A percentile compares a stretch with the other conserved stretches of the same genome.
Conservation (phyloP, 805 yeast genomes). For the Saccharomycopsis lassenensis region DNA sequence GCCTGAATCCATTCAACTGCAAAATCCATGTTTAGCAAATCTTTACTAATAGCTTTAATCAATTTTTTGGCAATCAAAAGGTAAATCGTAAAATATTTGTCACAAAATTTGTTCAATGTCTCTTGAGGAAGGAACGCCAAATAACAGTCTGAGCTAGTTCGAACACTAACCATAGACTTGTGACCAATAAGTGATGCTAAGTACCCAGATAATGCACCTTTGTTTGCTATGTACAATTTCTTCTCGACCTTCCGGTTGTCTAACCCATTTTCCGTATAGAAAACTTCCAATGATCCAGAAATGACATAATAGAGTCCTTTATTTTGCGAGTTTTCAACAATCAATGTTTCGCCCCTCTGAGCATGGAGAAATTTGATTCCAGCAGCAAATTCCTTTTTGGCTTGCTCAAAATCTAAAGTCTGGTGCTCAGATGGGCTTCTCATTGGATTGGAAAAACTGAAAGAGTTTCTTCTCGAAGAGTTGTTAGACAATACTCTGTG, state of each 20-base stretch:
- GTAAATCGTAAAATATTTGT: constrained; percentile 64
- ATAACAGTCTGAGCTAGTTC: constrained; percentile 49
- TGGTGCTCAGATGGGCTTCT: constrained; percentile 6
- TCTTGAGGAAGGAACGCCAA: constrained; percentile 62
- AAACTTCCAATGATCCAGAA: constrained; percentile 65
- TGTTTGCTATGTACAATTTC: constrained; percentile 43
- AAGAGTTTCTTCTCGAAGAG: constrained; percentile 5
- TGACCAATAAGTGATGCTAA: constrained; percentile 71
- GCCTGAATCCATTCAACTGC: constrained; percentile 93
- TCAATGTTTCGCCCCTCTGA: constrained; percentile 43
- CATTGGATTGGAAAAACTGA: neutral
- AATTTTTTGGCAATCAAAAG: constrained; percentile 68
- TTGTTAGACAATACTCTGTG: neutral
- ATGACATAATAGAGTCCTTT: constrained; percentile 75
- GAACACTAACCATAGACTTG: constrained; percentile 63
- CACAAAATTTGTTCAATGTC: constrained; percentile 55
- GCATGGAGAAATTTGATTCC: constrained; percentile 44
- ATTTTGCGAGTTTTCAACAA: constrained; percentile 53
- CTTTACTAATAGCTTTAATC: constrained; percentile 52
- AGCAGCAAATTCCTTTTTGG: constrained; percentile 49
- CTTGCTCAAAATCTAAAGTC: constrained; percentile 33
- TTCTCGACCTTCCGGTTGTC: constrained; percentile 25
- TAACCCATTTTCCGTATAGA: constrained; percentile 28
- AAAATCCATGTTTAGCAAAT: constrained; percentile 68
- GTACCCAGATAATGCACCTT: constrained; percentile 86